Base-by-base conservation (phyloP, 2,329 filamentous ascomycete species). In the Fusarium sp. region DNA sequence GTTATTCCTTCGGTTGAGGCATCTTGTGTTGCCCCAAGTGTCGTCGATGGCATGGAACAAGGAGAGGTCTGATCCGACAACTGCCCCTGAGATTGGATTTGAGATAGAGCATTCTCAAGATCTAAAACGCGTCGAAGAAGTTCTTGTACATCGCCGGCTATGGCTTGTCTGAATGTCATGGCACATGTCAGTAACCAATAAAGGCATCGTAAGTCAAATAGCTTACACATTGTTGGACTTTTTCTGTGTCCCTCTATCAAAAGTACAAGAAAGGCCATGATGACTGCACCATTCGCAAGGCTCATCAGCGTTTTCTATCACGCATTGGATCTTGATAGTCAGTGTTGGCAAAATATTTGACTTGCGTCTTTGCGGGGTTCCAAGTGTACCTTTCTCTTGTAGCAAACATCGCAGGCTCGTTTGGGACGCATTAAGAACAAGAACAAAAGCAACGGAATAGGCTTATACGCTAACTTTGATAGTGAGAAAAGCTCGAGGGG, bases 281-380 rank as follows among this genome's bases (percentile, higher is more conserved):
- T 69, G 60, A 33, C 38, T 61, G 27, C 71, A 74, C 71, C 71
- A 74, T 33, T 74, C 64, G 33, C 71, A 74, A 40, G 66, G 50
- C 18, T 35, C 54, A 22, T 52, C 22, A 4, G 54, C 27, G 42
- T 50, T 10, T 40, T 22, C 31, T 18, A 69, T 63, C 14, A 52
- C 38, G 47, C 71, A 74, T 66, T 74, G 71, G 27, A 74, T 74
- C 71, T 74, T 33, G 11, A 14, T n/a, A 25, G 22, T 10, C 6
- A 57, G 25, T 52, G 27, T 40, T 50, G n/a, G 31, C 8, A 35
- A 35, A 52, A 40, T 7, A 18, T 7, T n/a, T 25, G 40, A 16
- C 16, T 22, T 40, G 25, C 22, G 16, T 22, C 22, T 54, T 16
- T n/a, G 20, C 13, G 11, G 42, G 42, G 14, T 40, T 42, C 58